Evolutionary conservation across 768 basidiomycete genomes (phyloP).

Genomic region (Mycena belliarum): DNA sequence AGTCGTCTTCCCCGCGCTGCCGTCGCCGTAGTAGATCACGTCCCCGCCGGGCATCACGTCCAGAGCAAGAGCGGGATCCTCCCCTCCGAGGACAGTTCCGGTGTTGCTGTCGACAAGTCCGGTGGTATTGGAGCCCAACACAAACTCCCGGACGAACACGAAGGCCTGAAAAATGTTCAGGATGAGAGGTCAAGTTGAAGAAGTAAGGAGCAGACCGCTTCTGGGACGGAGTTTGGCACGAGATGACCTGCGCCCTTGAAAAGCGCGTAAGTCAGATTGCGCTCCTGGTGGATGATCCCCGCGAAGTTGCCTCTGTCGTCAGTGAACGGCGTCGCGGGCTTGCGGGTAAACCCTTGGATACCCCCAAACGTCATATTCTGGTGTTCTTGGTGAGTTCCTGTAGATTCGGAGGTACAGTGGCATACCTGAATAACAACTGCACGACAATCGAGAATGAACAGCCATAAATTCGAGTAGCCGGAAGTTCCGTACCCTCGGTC

Average conservation of each 20-base stretch:
- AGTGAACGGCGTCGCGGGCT: conserved; percentile 48
- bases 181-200: background rate
- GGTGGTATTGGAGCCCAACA: conserved; percentile 49
- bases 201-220: conserved; percentile 2
- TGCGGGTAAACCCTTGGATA: conserved; percentile 50
- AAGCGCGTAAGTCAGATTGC: conserved; percentile 37
- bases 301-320: conserved; percentile 44
- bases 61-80: conserved; percentile 36
- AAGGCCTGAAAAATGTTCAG: conserved; percentile 33
- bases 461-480: background rate
- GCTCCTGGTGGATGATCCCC: conserved; percentile 56
- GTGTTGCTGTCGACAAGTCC: conserved; percentile 39
- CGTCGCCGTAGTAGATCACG: conserved; percentile 46
- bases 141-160: conserved; percentile 48
- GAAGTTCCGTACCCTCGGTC: conserved; percentile 37
- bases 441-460: background rate
- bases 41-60: conserved; percentile 40
- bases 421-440: conserved; percentile 39
- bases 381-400: background rate
- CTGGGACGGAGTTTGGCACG: conserved; percentile 18
- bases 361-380: conserved; percentile 62
- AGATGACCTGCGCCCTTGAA: conserved; percentile 22
- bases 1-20: conserved; percentile 28
- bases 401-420: background rate
- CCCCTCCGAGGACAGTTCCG: conserved; percentile 45